Base-by-base conservation (phyloP, 2,329 filamentous ascomycete genomes). In the Pestalotiopsis sp. region DNA sequence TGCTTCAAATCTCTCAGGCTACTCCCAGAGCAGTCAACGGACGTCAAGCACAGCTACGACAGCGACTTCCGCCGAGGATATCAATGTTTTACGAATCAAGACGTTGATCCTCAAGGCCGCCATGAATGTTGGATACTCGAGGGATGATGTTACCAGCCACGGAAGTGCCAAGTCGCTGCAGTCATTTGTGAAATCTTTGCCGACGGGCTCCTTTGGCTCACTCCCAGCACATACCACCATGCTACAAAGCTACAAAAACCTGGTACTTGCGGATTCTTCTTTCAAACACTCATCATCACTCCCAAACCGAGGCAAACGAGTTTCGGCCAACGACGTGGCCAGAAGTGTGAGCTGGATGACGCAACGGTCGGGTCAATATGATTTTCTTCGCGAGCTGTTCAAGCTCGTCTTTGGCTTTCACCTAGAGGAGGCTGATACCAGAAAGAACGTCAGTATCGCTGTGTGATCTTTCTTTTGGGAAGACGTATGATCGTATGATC, bases 341-440 rank as follows among this genome's bases (percentile, higher is more conserved):
- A 92, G 91, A 78, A 93, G 93, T 64, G 92, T 97, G 6, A 85
- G 87, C 66, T 91, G 91, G 84, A 93, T 97, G 88, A 88, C 88
- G 66, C 85, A 89, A 68, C 90, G 89, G 49, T 86, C 86, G 36
- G 86, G 89, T 68, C 90, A 94, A 74, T 96, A 96, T 79, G 84
- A 84, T 9, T 98, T 95, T 85, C 82, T 98, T 71, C 86, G 90
- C 64, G 94, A 97, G 75, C 84, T 98, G 14, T 98, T 93, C 82
- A 88, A 89, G 66, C 85, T 95, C 56, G 94, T 97, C 2, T 97
- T 97, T 78, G 92, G 94, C 3, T 95, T 95, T 76, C 89, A 91
- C 62, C 81, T 94, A 17, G 94, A 97, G 67, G 94, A 97, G 74
- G 91, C 89, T 1, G 89, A 92, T 61, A 83, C 85, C 67, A 85